Evolutionary conservation across 345 rosid species (phyloP), one percentile per base, ranked within the genome.

Genomic region (Schrenkiella parvula): DNA sequence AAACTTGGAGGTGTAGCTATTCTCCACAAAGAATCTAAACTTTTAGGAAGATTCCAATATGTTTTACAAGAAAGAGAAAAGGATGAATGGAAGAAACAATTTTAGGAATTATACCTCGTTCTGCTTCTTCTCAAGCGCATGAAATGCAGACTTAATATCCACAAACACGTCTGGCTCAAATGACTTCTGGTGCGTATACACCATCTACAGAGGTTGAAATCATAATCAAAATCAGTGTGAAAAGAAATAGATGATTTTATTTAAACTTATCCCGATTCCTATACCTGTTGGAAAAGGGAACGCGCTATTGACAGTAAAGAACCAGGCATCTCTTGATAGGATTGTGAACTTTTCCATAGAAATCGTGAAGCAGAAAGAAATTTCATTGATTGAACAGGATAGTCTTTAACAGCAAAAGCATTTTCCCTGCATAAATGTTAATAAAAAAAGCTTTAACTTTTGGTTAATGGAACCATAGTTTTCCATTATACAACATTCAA

Each of bases 271-370:
- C 69, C 26, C 51, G 23, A 71, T 62, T 68, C 64, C 46, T 17
- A 35, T 75, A 93, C 98, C 95, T 89, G 92, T 44, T 79, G 83
- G 68, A 91, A 80, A 69, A 87, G 86, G 23, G 81, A 71, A 34
- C 88, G 82, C 46, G 93, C 89, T 75, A 73, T 64, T 64, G 84
- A 75, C 53, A 85, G 55, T 62, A 93, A 80, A 84, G 80, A 83
- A 54, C 48, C 73, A 70, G 78, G 71, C 31, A 76, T 47, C 35
- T 74, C 73, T 62, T 72, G 78, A 70, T 58, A 73, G 21, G 83
- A 42, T 11, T 55, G 60, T 39, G 84, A 71, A 58, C 80, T 78
- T 82, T 76, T 78, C 93, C 92, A 93, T 28, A 93, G 74, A 65
- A 71, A 47, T 34, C 66, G 69, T 37, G 96, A 85, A 68, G 92